phyloP scores from a whole-genome alignment of 345 rosid species.

The Anacardium occidentale region DNA sequence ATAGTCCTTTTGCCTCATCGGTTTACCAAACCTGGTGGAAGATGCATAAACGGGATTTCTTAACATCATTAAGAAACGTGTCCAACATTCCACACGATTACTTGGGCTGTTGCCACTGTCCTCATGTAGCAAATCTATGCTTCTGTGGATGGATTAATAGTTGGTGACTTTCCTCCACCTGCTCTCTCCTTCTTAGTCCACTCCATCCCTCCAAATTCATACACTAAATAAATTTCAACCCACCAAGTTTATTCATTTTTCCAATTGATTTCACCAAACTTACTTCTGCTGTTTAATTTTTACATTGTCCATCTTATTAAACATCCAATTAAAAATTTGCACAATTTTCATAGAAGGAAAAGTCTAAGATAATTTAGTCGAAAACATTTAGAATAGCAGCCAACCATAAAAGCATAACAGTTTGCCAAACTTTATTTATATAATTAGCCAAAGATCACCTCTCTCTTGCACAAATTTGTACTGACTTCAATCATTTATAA shows the following conservation, averaged over 20 bases:
- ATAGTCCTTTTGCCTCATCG: too few relatives aligned
- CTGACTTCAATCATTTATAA: conserved; percentile 27
- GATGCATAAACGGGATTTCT: not conserved
- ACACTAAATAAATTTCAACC: conserved; percentile 6
- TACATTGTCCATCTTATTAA: not conserved
- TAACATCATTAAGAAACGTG: not conserved
- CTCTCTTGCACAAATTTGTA: conserved; percentile 20
- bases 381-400: conserved; percentile 9
- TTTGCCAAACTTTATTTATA: conserved; percentile 19
- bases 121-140: not conserved
- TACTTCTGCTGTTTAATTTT: not conserved
- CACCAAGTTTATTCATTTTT: conserved; percentile 9
- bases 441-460: conserved; percentile 17
- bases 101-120: not conserved
- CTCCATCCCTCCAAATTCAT: conserved; percentile 20
- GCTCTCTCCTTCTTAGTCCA: conserved; percentile 34
- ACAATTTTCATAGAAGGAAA: not conserved
- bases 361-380: not conserved
- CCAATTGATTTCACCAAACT: conserved; percentile 29
- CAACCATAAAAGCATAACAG: conserved; percentile 4
- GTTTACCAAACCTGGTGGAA: not conserved
- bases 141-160: conserved; percentile 20
- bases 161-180: conserved; percentile 73
- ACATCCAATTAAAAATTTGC: not conserved
- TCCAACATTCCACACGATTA: not conserved